Evolutionary conservation across 1,139 yeast species (phyloP).

Genomic region (Suhomyces wounanorum): DNA sequence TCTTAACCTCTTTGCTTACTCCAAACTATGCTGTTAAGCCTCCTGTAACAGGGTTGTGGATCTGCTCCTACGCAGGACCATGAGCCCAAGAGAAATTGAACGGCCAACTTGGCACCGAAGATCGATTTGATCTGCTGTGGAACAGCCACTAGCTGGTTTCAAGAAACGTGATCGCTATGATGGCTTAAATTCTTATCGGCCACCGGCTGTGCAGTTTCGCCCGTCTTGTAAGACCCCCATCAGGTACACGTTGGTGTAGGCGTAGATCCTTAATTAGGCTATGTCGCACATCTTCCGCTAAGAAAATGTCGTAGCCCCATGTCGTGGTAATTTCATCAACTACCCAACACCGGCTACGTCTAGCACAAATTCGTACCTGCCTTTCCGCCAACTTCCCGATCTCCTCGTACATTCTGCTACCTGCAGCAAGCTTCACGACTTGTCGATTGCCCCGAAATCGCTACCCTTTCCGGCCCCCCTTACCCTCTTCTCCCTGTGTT

Average conservation of each 20-base stretch:
- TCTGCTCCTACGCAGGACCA: background rate
- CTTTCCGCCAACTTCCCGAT: background rate
- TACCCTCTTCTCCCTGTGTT: background rate
- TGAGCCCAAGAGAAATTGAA: background rate
- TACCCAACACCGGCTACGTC: background rate
- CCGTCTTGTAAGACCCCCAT: background rate
- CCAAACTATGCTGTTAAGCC: background rate
- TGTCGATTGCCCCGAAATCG: background rate
- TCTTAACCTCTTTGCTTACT: too few species aligned
- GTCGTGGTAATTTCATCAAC: background rate
- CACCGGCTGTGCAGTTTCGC: background rate
- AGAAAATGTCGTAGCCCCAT: background rate
- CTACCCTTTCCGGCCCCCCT: background rate
- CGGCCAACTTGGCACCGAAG: background rate
- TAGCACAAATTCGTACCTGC: background rate
- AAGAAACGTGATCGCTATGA: background rate
- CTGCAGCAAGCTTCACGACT: background rate
- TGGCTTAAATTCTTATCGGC: background rate
- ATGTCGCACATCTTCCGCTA: background rate
- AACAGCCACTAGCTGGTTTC: background rate
- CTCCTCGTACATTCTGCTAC: background rate
- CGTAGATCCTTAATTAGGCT: background rate
- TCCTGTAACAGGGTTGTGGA: background rate
- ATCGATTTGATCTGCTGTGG: background rate
- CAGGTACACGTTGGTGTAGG: background rate